Base-by-base conservation (phyloP, 2,329 filamentous ascomycete species). In the Epichloe glyceriae region DNA sequence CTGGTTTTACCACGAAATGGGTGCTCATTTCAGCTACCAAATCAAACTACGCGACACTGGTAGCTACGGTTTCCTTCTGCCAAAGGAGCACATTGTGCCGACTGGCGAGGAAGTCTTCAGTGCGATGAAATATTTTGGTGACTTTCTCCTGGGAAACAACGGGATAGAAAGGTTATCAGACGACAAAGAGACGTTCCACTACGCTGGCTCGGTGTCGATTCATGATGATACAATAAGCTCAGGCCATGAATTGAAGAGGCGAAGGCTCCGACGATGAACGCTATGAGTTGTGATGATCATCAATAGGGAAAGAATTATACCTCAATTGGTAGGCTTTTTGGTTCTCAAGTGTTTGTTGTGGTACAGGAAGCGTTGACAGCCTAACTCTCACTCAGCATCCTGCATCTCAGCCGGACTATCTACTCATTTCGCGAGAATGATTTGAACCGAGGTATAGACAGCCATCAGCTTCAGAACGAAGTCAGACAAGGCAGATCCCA, bases 31-130 rank as follows among this genome's bases (percentile, higher is more conserved):
- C 64, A 86, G 88, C 52, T 97, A 94, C 65, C 93, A 97, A 72
- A 85, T 93, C 68, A 97, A 97, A 70, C 73, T 98, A 30, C 77
- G 93, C 46, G 93, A 98, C 64, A 93, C 86, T 0, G 93, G 93
- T 10, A 93, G 83, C 64, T 97, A 97, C 64, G 93, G 93, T 0
- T 98, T 97, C 64, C 71, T 98, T 46, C 72, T 97, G 4, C 93
- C 93, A 0, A 83, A 79, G 52, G 85, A 93, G 52, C 79, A 94
- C 53, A 97, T 97, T 53, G 73, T 95, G 2, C 89, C 91, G 0
- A 93, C 88, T 0, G 91, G 93, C 8, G 83, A 91, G 65, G 93
- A 98, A 66, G 78, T 91, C 40, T 82, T 91, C 57, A 84, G 85
- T 57, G 88, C 89, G 0, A 74, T 95, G 55, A 78, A 90, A 62